Evolutionary conservation across 2,329 filamentous ascomycete genomes (phyloP).

Genomic region (Orbilia oligospora): DNA sequence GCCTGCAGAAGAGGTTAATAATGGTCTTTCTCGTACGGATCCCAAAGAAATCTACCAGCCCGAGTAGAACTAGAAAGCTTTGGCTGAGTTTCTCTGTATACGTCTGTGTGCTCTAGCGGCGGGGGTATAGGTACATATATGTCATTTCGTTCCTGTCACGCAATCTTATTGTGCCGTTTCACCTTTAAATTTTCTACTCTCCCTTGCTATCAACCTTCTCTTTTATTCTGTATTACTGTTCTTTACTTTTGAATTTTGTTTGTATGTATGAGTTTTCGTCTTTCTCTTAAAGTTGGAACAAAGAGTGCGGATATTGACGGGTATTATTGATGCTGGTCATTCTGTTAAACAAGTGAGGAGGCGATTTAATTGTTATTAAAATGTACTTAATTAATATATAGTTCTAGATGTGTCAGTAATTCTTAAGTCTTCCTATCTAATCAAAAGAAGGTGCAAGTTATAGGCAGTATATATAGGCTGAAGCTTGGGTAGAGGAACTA

Average conservation of each 20-base stretch:
- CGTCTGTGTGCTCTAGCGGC: background rate
- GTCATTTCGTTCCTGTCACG: background rate
- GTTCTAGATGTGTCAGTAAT: background rate
- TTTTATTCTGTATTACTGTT: background rate
- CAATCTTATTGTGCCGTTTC: background rate
- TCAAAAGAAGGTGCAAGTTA: background rate
- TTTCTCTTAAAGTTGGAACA: background rate
- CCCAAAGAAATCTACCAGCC: background rate
- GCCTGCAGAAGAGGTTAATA: slow-evolving; percentile 18
- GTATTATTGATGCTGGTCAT: background rate
- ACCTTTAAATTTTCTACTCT: background rate
- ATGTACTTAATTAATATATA: background rate
- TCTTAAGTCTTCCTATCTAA: background rate
- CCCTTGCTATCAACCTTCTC: background rate
- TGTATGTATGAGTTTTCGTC: background rate
- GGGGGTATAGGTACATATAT: too few relatives aligned
- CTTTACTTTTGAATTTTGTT: background rate
- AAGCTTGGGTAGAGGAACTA: too few relatives aligned
- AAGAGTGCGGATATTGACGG: background rate
- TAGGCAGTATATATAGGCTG: too few relatives aligned
- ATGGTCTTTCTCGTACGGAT: slow-evolving; percentile 31
- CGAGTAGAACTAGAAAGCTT: background rate
- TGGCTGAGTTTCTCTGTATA: too few relatives aligned
- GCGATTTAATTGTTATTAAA: background rate
- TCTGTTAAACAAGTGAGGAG: background rate